Base-by-base conservation (phyloP, 768 basidiomycete species). In the Chalciporus piperatus region DNA sequence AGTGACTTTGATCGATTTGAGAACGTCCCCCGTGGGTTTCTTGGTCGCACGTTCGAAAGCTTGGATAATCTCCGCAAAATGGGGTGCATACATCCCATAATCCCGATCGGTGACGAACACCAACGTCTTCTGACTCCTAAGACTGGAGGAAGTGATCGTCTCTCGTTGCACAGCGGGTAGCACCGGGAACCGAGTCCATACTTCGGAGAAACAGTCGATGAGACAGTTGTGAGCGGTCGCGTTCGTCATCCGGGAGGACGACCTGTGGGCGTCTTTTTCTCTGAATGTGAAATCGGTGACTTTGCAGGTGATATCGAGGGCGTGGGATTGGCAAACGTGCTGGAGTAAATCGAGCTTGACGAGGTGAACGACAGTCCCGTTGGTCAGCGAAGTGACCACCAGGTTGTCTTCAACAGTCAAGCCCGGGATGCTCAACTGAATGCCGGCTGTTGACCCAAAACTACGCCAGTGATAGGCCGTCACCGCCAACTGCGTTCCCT, bases 151-250 rank as follows among this genome's bases (percentile, higher is more conserved):
- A 0, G 69, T 64, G 39, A 76, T 69, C 0, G 76, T 77, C 27
- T 74, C 70, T 5, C 78, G 72, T 32, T 72, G 70, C n/a, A 84
- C 71, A 0, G 82, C 80, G 2, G 82, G 70, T 2, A 79, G 54
- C 3, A 84, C 82, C 0, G 82, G 82, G 59, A 82, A 84, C 8
- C 82, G 75, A 7, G 74, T 80, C 82, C 82, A 84, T 17, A 82
- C 77, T 16, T 82, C 80, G 0, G 73, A 62, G 45, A 80, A 74
- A 48, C 80, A 82, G 54, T 82, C 78, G n/a, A 84, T 65, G 8
- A 84, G 65, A 39, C 68, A 75, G 47, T 82, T 85, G 52, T 82
- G 74, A 5, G 61, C 56, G 1, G 72, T 72, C 4, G 47, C 20
- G 14, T 41, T 48, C 42, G 48, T 11, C 62, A 55, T 25, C 28